Evolutionary conservation across 2,329 filamentous ascomycete species (phyloP), one percentile per base, ranked within the genome.

Genomic region (Pseudogymnoascus sp.): DNA sequence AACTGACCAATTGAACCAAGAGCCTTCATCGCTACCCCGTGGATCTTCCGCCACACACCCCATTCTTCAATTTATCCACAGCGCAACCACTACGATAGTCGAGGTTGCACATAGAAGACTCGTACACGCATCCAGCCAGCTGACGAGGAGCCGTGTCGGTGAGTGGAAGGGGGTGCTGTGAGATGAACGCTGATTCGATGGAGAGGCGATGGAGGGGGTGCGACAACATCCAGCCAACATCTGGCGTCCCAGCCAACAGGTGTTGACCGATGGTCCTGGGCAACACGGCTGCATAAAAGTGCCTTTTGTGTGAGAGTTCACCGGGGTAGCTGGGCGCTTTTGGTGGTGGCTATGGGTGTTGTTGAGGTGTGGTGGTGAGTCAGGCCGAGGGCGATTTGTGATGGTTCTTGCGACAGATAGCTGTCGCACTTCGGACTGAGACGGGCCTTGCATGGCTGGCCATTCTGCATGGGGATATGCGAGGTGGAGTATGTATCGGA

Each of bases 341-440:
- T 56, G 46, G 25, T 53, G 46, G 46, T 56, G 46, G 46, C 46
- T 56, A 56, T 56, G 46, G 46, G 25, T 25, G 25, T 12, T 11
- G 46, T 31, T 31, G 14, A n/a, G 14, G 23, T 31, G n/a, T 31
- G 9, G 25, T 56, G n/a, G n/a, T 34, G 46, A 56, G 25, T 56
- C 46, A 56, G 46, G 25, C 46, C 14, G 2, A 56, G 25, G 43
- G 8, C n/a, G 46, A 31, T n/a, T 34, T 28, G 9, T 7, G 46
- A 16, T 31, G 25, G 46, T 23, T 56, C n/a, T 31, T 31, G 25
- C 14, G 14, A 16, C 8, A 16, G 14, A 28, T 28, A 31, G 3
- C 14, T 28, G 21, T 53, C 25, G n/a, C n/a, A 34, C 14, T 16
- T 14, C 5, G 12, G n/a, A 2, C 8, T 49, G 43, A 28, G 25